Percentiles rank a stretch among this genome's conserved stretches.
Evolutionary conservation across 208 protist genomes (phyloP).

Genomic region (Trypanosoma vivax): DNA sequence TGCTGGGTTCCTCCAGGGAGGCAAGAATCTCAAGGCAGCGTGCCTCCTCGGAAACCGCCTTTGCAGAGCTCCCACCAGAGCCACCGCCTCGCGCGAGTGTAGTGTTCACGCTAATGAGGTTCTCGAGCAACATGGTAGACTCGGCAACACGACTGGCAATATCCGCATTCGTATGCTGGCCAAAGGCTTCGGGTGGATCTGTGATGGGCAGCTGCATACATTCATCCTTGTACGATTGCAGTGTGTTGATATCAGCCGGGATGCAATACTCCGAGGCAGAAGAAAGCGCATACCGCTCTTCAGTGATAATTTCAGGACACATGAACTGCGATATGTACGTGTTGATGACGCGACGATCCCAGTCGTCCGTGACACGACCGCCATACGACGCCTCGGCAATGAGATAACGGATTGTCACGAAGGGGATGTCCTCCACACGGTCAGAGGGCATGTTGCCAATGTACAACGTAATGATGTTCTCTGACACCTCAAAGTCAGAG

Average conservation of each 20-base stretch:
- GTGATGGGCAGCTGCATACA: conserved; percentile 89
- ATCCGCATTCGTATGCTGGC: conserved; percentile 98
- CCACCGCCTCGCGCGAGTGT: conserved; percentile 68
- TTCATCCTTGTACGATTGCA: conserved; percentile 92
- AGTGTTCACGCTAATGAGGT: conserved; percentile 87
- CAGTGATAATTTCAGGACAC: conserved; percentile 65
- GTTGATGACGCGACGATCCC: conserved; percentile 95
- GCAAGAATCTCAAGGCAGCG: conserved; percentile 84
- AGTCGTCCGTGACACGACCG: conserved; percentile 97
- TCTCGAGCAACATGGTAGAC: conserved; percentile 89
- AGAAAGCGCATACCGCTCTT: conserved; percentile 85
- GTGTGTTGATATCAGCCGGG: conserved; percentile 80
- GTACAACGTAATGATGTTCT: conserved; percentile 91
- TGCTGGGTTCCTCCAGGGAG: conserved; percentile 80
- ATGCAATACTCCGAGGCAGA: conserved; percentile 84
- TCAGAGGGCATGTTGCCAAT: conserved; percentile 70
- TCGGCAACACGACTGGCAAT: conserved; percentile 95
- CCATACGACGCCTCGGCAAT: conserved; percentile 98
- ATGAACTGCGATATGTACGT: conserved; percentile 97
- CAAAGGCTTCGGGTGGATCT: conserved; percentile 96
- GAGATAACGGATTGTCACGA: conserved; percentile 96
- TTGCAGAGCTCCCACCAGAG: conserved; percentile 15
- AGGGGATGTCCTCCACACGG: conserved; percentile 87
- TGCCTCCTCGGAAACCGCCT: conserved; percentile 65
- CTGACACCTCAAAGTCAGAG: conserved; percentile 95